Conservation (phyloP, 2,329 filamentous ascomycete species). For the Colletotrichum somersetense region DNA sequence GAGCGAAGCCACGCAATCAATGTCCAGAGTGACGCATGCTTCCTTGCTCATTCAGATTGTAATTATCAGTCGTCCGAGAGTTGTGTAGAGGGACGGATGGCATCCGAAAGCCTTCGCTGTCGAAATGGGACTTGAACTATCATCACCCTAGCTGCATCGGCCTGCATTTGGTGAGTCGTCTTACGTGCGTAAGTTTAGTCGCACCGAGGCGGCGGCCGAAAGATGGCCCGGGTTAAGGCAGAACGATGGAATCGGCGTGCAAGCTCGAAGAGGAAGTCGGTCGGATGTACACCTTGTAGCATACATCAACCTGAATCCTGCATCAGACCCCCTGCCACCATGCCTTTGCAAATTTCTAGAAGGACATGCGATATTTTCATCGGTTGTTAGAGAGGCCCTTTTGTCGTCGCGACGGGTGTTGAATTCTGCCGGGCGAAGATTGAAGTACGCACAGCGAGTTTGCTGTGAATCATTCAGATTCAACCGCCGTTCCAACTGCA, state of each 20-base stretch:
- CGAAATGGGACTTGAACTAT: not conserved
- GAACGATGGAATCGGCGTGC: conserved; percentile 35
- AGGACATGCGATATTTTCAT: conserved; percentile 14
- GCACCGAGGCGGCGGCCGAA: conserved; percentile 18
- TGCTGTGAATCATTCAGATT: not conserved
- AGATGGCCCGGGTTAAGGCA: conserved; percentile 24
- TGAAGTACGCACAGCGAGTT: not conserved
- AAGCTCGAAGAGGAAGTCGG: conserved; percentile 41
- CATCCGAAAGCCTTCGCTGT: not conserved
- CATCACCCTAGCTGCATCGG: conserved; percentile 22
- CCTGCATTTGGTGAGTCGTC: conserved; percentile 9
- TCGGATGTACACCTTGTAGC: conserved; percentile 31
- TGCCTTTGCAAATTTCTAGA: conserved; percentile 34
- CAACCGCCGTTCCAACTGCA: conserved; percentile 14
- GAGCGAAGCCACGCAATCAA: conserved; percentile 1
- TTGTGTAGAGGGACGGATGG: not conserved
- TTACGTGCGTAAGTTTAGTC: conserved; percentile 28
- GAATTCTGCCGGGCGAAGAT: not conserved
- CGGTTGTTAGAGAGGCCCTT: conserved; percentile 24
- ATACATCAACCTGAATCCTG: conserved; percentile 38
- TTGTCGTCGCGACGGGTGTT: conserved; percentile 13
- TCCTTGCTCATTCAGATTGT: not conserved
- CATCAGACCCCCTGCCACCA: conserved; percentile 35
- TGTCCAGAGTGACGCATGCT: not conserved
- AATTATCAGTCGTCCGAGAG: too few species aligned